phyloP scores from a whole-genome alignment of 768 basidiomycete genomes.

The Russula sp. region DNA sequence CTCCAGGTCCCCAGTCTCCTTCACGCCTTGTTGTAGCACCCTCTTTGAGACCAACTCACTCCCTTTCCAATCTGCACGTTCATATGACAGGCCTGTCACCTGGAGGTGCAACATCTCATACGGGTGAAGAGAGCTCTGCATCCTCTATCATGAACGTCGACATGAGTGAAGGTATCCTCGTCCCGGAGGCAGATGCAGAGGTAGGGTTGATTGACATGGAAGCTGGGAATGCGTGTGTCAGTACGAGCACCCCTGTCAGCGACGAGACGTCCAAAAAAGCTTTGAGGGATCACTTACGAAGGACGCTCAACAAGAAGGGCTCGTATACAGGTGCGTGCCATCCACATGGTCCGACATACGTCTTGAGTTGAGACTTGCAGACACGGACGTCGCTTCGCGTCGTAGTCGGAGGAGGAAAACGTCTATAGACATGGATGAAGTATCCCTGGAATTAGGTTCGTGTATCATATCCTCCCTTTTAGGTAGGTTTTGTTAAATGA shows the following conservation, averaged over 20 bases:
- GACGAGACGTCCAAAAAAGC: constrained; percentile 57
- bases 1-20: constrained; percentile 36
- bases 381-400: constrained; percentile 16
- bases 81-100: constrained; percentile 28
- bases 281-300: constrained; percentile 64
- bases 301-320: constrained; percentile 50
- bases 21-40: constrained; percentile 49
- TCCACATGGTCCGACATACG: neutral
- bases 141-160: constrained; percentile 67
- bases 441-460: constrained; percentile 15
- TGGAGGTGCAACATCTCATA: neutral
- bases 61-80: constrained; percentile 49
- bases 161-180: constrained; percentile 56
- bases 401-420: constrained; percentile 17
- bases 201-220: constrained; percentile 49
- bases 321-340: constrained; percentile 40
- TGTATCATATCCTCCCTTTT: neutral
- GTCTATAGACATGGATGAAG: constrained; percentile 18
- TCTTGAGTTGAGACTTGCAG: neutral
- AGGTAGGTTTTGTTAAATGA: neutral
- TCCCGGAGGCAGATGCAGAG: constrained; percentile 64
- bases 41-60: constrained; percentile 44
- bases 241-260: constrained; percentile 33
- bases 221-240: constrained; percentile 41
- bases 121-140: constrained; percentile 35